A percentile compares a stretch with the other conserved stretches of the same genome.
Evolutionary conservation across 192 early-diverging fungal species (phyloP).

Genomic region (Rhizophagus clarus): DNA sequence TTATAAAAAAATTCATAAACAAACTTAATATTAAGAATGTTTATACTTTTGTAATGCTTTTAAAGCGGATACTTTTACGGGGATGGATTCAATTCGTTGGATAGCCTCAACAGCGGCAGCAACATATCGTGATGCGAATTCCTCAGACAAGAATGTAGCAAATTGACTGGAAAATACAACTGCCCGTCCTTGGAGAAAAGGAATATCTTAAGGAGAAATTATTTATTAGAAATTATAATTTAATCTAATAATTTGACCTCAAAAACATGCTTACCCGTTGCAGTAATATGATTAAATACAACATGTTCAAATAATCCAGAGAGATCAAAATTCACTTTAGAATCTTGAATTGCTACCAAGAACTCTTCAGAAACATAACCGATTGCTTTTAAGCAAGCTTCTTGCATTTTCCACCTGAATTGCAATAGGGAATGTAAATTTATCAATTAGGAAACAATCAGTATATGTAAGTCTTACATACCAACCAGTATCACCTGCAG

Average conservation of each 20-base stretch:
- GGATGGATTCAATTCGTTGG: slow-evolving; percentile 51
- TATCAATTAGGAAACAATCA: not conserved
- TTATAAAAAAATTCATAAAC: not conserved
- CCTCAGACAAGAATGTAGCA: slow-evolving; percentile 66
- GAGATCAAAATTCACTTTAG: slow-evolving; percentile 64
- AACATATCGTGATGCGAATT: slow-evolving; percentile 73
- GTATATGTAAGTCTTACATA: slow-evolving; percentile 25
- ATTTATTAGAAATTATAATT: not conserved
- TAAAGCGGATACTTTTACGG: slow-evolving; percentile 71
- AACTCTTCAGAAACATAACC: slow-evolving; percentile 67
- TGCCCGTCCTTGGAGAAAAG: slow-evolving; percentile 89
- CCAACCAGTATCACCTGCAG: slow-evolving; percentile 57
- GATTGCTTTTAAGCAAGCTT: slow-evolving; percentile 78
- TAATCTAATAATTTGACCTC: not conserved
- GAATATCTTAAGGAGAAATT: slow-evolving; percentile 51
- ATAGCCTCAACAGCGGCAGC: slow-evolving; percentile 76
- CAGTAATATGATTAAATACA: slow-evolving; percentile 71
- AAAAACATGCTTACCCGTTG: slow-evolving; percentile 44
- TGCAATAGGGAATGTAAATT: not conserved
- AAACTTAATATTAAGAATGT: slow-evolving; percentile 12
- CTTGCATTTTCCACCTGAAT: slow-evolving; percentile 80
- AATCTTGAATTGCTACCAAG: slow-evolving; percentile 53
- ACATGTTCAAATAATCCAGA: slow-evolving; percentile 80
- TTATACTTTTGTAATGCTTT: slow-evolving; percentile 66
- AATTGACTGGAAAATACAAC: slow-evolving; percentile 87